phyloP scores from a whole-genome alignment of 169 alveolate species.

The Plasmodium ovale region DNA sequence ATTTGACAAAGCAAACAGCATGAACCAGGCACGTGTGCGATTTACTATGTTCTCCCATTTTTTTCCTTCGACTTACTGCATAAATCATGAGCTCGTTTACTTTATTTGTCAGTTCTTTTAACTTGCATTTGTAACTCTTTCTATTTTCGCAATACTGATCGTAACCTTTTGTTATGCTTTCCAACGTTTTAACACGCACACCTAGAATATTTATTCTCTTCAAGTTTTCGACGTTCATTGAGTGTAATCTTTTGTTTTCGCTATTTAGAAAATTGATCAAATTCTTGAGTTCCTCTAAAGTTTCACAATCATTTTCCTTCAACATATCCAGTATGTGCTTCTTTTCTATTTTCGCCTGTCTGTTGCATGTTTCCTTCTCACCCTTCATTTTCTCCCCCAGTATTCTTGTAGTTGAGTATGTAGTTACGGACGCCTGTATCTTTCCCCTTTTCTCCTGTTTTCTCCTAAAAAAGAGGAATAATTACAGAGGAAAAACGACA shows the following conservation, averaged over 20 bases:
- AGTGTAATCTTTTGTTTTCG: conserved; percentile 68
- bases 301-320: conserved; percentile 68
- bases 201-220: conserved; percentile 47
- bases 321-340: conserved; percentile 31
- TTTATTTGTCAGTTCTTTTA: conserved; percentile 1
- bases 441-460: neutral
- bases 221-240: conserved; percentile 38
- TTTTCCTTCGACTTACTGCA: conserved; percentile 19
- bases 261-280: conserved; percentile 37
- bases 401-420: neutral
- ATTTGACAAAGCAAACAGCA: no score
- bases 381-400: conserved; percentile 1
- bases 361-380: neutral
- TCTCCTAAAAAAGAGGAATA: conserved; percentile 32
- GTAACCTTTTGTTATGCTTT: conserved; percentile 48
- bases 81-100: conserved; percentile 14
- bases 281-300: conserved; percentile 50
- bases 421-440: neutral
- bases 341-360: conserved; percentile 30
- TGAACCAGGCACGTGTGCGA: no score
- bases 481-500: conserved; percentile 49
- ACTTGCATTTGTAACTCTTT: conserved; percentile 17
- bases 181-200: conserved; percentile 39
- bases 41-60: neutral
- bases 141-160: conserved; percentile 14